A percentile compares a stretch with the other conserved stretches of the same genome.
These are phyloP conservation scores for Bretziella fagacearum DNA, from an alignment of 2,329 filamentous ascomycete species.

Conservation along the genomic window DNA sequence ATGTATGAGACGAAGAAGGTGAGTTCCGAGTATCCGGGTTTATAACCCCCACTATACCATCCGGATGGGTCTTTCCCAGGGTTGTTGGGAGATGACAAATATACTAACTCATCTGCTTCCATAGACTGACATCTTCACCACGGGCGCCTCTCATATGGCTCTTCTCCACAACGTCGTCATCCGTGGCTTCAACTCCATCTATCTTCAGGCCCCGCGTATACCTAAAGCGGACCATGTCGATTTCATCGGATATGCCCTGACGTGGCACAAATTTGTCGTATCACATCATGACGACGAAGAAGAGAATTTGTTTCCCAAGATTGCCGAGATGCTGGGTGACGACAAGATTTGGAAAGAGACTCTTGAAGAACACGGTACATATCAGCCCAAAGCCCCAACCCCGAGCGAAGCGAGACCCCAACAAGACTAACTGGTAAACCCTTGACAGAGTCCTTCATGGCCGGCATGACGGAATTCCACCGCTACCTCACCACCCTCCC, in stretches of 20 bases:
- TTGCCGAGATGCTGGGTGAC: constrained; percentile 34
- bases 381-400: no score
- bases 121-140: constrained; percentile 40
- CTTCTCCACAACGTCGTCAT: constrained; percentile 46
- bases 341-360: constrained; percentile 34
- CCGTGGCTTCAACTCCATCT: constrained; percentile 47
- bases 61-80: neutral
- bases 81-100: neutral
- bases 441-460: constrained; percentile 29
- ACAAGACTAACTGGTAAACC: neutral
- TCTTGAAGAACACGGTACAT: constrained; percentile 36
- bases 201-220: constrained; percentile 38
- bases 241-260: constrained; percentile 40
- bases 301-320: constrained; percentile 35
- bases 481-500: constrained; percentile 31
- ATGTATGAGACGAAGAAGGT: constrained; percentile 36
- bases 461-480: constrained; percentile 33
- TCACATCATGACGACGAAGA: constrained; percentile 47
- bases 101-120: no score
- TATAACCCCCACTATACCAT: no score
- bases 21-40: no score
- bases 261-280: constrained; percentile 42
- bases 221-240: constrained; percentile 33
- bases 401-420: no score
- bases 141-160: constrained; percentile 43